phyloP scores from a whole-genome alignment of 2,329 filamentous ascomycete genomes.

The Pseudogymnoascus destructans region DNA sequence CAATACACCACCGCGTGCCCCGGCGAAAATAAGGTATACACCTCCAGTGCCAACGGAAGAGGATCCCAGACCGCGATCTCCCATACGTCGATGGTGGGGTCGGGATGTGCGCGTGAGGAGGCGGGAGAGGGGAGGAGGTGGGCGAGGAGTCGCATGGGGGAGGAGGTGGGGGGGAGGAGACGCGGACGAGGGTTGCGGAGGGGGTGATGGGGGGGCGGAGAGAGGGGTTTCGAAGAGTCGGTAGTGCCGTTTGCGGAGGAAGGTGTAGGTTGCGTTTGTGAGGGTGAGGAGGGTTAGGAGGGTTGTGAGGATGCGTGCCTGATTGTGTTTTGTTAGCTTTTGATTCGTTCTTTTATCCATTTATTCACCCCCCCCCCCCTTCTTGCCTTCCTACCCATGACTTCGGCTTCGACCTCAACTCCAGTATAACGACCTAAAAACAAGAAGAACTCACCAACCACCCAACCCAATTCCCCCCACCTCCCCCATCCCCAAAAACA shows the following conservation, averaged over 20 bases:
- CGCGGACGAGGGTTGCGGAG: constrained; percentile 75
- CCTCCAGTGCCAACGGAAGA: constrained; percentile 62
- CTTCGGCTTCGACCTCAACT: no score
- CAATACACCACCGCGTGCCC: constrained; percentile 86
- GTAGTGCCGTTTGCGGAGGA: constrained; percentile 72
- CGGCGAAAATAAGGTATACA: constrained; percentile 87
- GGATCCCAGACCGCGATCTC: constrained; percentile 91
- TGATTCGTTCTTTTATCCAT: background rate
- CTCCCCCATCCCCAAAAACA: constrained; percentile 63
- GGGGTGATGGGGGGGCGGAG: constrained; percentile 63
- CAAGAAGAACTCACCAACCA: constrained; percentile 40
- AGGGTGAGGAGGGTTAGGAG: constrained; percentile 52
- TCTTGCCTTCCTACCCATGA: background rate
- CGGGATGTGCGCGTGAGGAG: constrained; percentile 73
- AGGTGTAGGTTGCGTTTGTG: constrained; percentile 68
- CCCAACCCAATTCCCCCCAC: constrained; percentile 46
- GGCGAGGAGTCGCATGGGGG: constrained; percentile 64
- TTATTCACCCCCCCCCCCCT: background rate
- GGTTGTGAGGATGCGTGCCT: constrained; percentile 42
- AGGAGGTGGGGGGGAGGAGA: constrained; percentile 73
- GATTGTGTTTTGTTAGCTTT: constrained; percentile 8
- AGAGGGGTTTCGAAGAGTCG: constrained; percentile 81
- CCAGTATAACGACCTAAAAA: no score
- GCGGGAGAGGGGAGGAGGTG: constrained; percentile 57
- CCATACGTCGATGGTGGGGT: constrained; percentile 79